Evolutionary conservation across 1,284 basidiomycete genomes (phyloP), one percentile per base, ranked within the genome.

Genomic region (Rhodotorula sp.): DNA sequence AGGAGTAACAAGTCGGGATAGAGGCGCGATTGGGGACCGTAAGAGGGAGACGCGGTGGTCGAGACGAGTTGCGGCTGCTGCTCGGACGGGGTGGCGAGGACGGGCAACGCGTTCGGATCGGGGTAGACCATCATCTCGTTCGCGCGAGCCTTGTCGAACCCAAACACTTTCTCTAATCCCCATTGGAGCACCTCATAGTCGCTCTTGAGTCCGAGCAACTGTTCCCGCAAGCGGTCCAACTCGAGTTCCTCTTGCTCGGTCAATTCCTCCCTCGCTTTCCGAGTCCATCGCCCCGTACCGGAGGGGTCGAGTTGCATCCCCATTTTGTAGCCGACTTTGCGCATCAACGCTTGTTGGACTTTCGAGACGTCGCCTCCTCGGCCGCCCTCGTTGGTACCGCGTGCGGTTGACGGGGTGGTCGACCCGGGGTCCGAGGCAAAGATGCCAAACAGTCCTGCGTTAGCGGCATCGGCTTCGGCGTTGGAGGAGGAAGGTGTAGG

Each of bases 1-100:
- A 62, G 48, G 30, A 64, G 55, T 22, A 75, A 60, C 42, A 75
- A 66, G 56, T 67, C 59, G 51, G 74, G 66, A 51, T 66, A 75
- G 54, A 75, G 54, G 58, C 62, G 68, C 15, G 73, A 66, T 7
- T 44, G n/a, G 24, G 64, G 62, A 26, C 66, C 71, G 37, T 18
- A 33, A 24, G 30, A 5, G 48, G 17, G 18, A 24, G 17, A 33
- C 4, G 22, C 15, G 24, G 44, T 33, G 22, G 48, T 48, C 58
- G 24, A 17, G 42, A 12, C 37, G 37, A 42, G 24, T 18, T 29
- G 20, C 6, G 60, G 22, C n/a, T 17, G 56, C 26, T 1, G 56
- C n/a, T 0, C 20, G 29, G 66, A 22, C 12, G 33, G 46, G 46
- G 51, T 24, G 26, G 49, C 56, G 10, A 37, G 26, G 42, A 37